phyloP scores from a whole-genome alignment of 371 early-diverging fungal species.

The Mucor mucedo region DNA sequence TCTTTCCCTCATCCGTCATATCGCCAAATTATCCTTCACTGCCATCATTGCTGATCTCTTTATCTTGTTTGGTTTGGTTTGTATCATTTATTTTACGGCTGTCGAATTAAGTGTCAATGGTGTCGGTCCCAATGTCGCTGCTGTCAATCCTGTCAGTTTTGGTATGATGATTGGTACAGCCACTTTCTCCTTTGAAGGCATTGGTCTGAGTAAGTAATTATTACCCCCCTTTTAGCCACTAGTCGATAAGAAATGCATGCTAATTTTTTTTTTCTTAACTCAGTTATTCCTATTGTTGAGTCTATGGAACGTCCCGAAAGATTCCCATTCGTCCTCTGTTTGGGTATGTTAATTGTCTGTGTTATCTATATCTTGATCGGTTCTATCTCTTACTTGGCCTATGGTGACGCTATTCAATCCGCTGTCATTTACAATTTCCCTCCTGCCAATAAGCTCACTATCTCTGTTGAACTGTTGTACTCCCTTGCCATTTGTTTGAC shows the following conservation, averaged over 20 bases:
- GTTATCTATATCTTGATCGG: constrained; percentile 68
- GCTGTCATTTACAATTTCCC: constrained; percentile 75
- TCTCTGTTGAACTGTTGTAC: constrained; percentile 71
- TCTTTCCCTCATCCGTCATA: constrained; percentile 66
- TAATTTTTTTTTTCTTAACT: background rate
- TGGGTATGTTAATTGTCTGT: constrained; percentile 63
- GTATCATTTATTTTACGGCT: constrained; percentile 46
- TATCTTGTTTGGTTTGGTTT: constrained; percentile 67
- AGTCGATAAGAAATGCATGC: background rate
- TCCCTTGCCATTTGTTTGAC: constrained; percentile 76
- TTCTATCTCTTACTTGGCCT: constrained; percentile 69
- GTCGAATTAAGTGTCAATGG: constrained; percentile 31
- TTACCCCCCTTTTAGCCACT: too few relatives aligned
- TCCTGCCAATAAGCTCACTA: constrained; percentile 46
- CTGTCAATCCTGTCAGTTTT: constrained; percentile 65
- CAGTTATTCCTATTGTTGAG: constrained; percentile 62
- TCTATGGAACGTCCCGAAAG: constrained; percentile 61
- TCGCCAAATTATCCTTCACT: constrained; percentile 68
- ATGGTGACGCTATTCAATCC: constrained; percentile 73
- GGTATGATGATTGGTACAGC: constrained; percentile 79
- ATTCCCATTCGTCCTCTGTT: constrained; percentile 64
- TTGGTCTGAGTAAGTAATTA: constrained; percentile 59
- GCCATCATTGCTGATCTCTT: constrained; percentile 74
- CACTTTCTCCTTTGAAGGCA: constrained; percentile 82
- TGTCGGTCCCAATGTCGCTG: constrained; percentile 45